Evolutionary conservation across 805 yeast genomes (phyloP).

Genomic region (Saturnispora bothae): DNA sequence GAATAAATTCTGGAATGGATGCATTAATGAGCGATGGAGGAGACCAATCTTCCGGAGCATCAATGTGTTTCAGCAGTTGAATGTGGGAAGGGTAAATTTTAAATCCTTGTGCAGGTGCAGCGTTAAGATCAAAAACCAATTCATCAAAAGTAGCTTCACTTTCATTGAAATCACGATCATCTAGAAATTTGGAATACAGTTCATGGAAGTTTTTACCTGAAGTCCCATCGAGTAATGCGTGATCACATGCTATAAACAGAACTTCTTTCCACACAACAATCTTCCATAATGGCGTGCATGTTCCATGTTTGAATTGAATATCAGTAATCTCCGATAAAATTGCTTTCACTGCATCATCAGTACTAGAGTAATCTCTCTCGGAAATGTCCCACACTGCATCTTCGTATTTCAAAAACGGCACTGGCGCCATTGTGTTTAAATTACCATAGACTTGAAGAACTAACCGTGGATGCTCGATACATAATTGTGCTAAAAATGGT

Average conservation of each 20-base stretch:
- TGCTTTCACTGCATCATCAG: neutral
- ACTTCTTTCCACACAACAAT: neutral
- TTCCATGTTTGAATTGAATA: neutral
- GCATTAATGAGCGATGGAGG: neutral
- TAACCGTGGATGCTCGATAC: neutral
- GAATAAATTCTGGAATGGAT: neutral
- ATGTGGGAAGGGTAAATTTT: neutral
- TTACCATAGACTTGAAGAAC: neutral
- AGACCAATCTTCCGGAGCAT: neutral
- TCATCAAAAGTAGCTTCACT: too few relatives aligned
- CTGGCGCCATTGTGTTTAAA: neutral
- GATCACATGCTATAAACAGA: constrained; percentile 3
- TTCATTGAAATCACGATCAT: too few relatives aligned
- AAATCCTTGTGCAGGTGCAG: neutral
- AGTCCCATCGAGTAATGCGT: neutral
- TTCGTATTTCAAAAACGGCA: neutral
- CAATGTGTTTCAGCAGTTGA: neutral
- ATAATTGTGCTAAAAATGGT: neutral
- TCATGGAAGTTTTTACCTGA: neutral
- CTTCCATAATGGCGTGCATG: neutral
- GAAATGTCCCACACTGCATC: neutral
- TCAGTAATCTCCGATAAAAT: neutral
- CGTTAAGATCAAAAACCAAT: neutral
- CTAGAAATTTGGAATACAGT: neutral
- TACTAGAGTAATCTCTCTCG: neutral